These are phyloP conservation scores for Neurospora cerealis DNA, from an alignment of 495 filamentous ascomycete genomes.

Conservation along the genomic window DNA sequence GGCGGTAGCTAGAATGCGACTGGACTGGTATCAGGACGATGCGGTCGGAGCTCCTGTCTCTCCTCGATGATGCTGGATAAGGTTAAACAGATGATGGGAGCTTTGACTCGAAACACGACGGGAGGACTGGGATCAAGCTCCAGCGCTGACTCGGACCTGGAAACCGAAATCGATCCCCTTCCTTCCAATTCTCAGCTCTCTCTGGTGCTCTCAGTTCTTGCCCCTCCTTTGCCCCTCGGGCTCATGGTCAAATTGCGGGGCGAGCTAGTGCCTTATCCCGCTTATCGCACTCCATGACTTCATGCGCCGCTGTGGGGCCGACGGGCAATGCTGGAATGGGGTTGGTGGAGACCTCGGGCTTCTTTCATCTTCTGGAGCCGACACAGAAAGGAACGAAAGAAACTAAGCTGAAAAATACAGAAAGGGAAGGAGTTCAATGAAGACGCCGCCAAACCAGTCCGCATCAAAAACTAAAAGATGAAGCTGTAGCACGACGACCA, in stretches of 20 bases:
- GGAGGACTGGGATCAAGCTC: neutral
- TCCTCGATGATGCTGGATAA: neutral
- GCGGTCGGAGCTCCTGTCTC: neutral
- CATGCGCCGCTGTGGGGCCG: constrained; percentile 5
- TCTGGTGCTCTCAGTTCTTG: neutral
- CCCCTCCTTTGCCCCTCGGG: constrained; percentile 6
- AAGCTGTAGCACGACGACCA: neutral
- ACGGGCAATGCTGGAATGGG: neutral
- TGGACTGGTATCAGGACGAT: too few relatives aligned
- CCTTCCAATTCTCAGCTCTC: neutral
- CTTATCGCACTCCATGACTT: constrained; percentile 25
- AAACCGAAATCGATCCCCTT: neutral
- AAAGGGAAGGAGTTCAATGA: neutral
- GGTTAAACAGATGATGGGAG: neutral
- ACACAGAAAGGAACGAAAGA: neutral
- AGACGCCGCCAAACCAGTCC: neutral
- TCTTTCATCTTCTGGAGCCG: neutral
- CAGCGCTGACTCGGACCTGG: neutral
- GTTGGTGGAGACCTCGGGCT: neutral
- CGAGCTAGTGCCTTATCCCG: constrained; percentile 11
- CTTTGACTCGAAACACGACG: neutral
- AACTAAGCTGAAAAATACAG: neutral
- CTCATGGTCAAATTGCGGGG: constrained; percentile 12
- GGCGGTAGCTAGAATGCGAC: too few relatives aligned
- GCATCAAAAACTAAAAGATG: neutral